Conservation (phyloP, 768 basidiomycete genomes). For the Asterophora parasitica region DNA sequence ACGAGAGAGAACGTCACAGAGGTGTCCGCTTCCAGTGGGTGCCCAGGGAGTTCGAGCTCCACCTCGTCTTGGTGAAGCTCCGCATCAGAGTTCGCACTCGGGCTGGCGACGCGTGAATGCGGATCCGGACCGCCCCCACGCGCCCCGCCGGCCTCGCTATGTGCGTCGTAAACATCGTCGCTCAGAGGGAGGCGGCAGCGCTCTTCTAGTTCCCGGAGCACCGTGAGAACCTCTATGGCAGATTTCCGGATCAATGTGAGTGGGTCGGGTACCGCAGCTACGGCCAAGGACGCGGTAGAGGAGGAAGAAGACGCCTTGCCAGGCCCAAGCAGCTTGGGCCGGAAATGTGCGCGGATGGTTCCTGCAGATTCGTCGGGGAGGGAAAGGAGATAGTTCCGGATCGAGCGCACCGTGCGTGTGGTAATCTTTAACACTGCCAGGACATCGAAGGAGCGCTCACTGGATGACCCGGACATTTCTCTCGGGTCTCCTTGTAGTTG, state of each 20-base stretch:
- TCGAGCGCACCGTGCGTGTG: constrained; percentile 74
- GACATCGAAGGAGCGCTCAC: constrained; percentile 45
- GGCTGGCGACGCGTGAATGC: constrained; percentile 42
- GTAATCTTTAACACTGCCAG: constrained; percentile 72
- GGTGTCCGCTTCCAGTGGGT: constrained; percentile 47
- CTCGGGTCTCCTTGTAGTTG: too few relatives aligned
- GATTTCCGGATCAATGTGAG: constrained; percentile 66
- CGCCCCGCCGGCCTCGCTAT: constrained; percentile 59
- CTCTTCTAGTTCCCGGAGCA: constrained; percentile 80
- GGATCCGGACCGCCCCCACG: constrained; percentile 23
- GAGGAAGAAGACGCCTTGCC: constrained; percentile 30
- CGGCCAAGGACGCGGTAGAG: constrained; percentile 25
- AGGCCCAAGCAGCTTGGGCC: constrained; percentile 41
- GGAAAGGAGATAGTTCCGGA: constrained; percentile 78
- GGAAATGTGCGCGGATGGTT: constrained; percentile 52
- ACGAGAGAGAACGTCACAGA: constrained; percentile 67
- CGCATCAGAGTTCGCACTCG: constrained; percentile 21
- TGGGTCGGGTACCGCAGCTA: constrained; percentile 46
- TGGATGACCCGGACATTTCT: neutral
- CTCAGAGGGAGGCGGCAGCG: constrained; percentile 65
- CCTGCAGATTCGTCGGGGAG: constrained; percentile 71
- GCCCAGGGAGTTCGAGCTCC: constrained; percentile 18
- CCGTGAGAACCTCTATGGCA: constrained; percentile 79
- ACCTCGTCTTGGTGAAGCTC: constrained; percentile 37
- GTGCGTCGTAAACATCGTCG: constrained; percentile 80